Conservation (phyloP, 768 basidiomycete species). For the Leccinum longicurvipes region DNA sequence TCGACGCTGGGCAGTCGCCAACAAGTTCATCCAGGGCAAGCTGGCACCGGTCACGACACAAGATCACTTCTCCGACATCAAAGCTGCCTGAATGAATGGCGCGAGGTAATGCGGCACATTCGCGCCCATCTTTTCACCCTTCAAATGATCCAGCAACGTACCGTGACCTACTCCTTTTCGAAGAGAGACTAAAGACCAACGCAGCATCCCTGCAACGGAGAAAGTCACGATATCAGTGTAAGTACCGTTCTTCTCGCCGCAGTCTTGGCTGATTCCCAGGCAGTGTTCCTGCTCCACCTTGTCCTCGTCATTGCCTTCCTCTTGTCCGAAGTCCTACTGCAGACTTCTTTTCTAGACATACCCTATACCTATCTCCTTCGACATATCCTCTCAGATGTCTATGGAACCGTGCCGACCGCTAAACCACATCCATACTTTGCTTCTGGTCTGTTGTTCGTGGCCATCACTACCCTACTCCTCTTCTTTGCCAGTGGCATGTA, state of each 20-base stretch:
- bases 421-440: constrained; percentile 70
- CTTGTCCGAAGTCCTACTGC: constrained; percentile 68
- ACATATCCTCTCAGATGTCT: constrained; percentile 49
- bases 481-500: constrained; percentile 98
- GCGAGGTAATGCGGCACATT: constrained; percentile 20
- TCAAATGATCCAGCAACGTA: constrained; percentile 77
- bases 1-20: neutral
- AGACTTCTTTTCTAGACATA: constrained; percentile 62
- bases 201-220: constrained; percentile 75
- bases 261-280: constrained; percentile 11
- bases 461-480: constrained; percentile 84
- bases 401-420: constrained; percentile 38
- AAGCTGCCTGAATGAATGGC: constrained; percentile 20
- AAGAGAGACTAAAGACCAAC: constrained; percentile 94
- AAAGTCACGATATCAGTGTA: constrained; percentile 82
- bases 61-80: neutral
- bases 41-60: neutral
- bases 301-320: constrained; percentile 67
- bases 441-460: constrained; percentile 79
- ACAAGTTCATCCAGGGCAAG: neutral
- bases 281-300: constrained; percentile 77
- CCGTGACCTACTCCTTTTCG: constrained; percentile 86
- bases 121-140: constrained; percentile 48
- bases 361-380: constrained; percentile 55
- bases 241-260: constrained; percentile 27